phyloP scores from a whole-genome alignment of 768 basidiomycete genomes.

The Tylopilus subfusipes region DNA sequence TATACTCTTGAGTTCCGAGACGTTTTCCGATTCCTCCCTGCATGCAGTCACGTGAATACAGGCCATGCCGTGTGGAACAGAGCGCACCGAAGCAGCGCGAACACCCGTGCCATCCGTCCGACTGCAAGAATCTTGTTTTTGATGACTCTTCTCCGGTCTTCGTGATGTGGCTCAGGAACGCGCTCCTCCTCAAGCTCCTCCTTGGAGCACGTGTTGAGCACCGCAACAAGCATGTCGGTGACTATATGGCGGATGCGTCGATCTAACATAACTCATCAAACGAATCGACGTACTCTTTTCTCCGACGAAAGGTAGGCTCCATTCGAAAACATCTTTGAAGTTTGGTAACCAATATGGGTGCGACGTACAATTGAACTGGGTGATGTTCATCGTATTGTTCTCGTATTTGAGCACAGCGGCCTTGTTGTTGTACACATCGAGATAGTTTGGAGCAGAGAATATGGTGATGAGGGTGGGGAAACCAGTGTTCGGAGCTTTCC shows the following conservation, averaged over 20 bases:
- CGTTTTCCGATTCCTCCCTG: conserved; percentile 63
- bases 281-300: conserved; percentile 72
- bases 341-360: conserved; percentile 96
- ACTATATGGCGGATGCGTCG: conserved; percentile 44
- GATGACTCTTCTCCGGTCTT: conserved; percentile 51
- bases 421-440: conserved; percentile 95
- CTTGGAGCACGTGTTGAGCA: conserved; percentile 92
- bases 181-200: conserved; percentile 86
- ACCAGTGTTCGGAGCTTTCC: conserved; percentile 87
- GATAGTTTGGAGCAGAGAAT: conserved; percentile 95
- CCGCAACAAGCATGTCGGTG: conserved; percentile 96
- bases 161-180: conserved; percentile 22
- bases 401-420: conserved; percentile 97
- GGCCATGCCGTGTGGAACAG: too few species aligned
- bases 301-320: conserved; percentile 96
- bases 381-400: conserved; percentile 93
- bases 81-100: conserved; percentile 59
- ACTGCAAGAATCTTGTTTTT: conserved; percentile 73
- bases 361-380: conserved; percentile 76
- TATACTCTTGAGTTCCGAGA: conserved; percentile 68
- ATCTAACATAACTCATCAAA: not conserved
- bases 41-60: not conserved
- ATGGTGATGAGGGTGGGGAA: conserved; percentile 98
- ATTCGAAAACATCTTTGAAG: conserved; percentile 97
- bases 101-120: conserved; percentile 65